Conservation (phyloP, 768 basidiomycete species). For the Lyophyllum decastes region DNA sequence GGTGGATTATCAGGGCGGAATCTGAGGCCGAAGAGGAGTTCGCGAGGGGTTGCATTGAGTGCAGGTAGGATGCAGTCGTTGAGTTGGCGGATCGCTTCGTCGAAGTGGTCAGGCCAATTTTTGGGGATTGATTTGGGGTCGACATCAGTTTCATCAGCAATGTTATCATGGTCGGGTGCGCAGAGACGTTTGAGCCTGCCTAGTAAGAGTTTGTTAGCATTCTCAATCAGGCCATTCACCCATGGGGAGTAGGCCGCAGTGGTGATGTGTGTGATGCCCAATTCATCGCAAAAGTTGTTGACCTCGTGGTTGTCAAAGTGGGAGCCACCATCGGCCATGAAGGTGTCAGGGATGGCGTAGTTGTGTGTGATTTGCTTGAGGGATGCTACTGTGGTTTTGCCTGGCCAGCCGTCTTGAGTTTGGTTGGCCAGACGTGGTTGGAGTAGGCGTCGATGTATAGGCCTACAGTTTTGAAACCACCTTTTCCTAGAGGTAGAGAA, state of each 20-base stretch:
- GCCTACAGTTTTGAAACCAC: too few species aligned
- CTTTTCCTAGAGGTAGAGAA: too few species aligned
- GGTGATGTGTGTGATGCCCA: conserved; percentile 10
- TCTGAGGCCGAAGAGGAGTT: not conserved
- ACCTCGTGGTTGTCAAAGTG: conserved; percentile 23
- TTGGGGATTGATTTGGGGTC: not conserved
- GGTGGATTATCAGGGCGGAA: not conserved
- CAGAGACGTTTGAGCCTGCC: not conserved
- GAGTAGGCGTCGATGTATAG: too few species aligned
- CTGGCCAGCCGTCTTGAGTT: too few species aligned
- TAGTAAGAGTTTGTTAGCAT: not conserved
- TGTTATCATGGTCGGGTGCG: not conserved
- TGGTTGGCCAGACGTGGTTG: too few species aligned
- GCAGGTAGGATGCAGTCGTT: not conserved
- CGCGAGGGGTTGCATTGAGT: not conserved
- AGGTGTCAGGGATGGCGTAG: too few species aligned
- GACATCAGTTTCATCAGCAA: not conserved
- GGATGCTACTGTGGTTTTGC: too few species aligned
- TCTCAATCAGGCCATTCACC: not conserved
- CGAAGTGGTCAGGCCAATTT: not conserved
- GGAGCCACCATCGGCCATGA: conserved; percentile 21
- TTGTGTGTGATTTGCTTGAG: too few species aligned
- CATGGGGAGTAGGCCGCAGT: not conserved
- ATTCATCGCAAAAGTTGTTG: conserved; percentile 21
- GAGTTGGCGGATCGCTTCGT: not conserved